Evolutionary conservation across 257 asterid species (phyloP).

Genomic region (Rauvolfia tetraphylla): DNA sequence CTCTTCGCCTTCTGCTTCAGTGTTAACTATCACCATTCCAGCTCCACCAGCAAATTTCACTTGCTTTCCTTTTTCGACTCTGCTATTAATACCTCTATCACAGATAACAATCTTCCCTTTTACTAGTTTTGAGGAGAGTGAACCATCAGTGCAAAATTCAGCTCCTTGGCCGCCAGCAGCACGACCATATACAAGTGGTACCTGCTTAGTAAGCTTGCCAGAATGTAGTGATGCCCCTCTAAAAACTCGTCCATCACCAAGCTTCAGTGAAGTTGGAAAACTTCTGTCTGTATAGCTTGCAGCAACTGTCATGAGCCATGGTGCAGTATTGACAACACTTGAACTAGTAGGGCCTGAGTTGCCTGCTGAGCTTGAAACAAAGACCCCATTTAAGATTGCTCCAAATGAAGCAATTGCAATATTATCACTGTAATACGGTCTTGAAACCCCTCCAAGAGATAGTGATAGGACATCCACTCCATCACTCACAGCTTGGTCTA

Average conservation of each 20-base stretch:
- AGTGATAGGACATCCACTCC: conserved; percentile 50
- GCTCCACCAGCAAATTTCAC: conserved; percentile 65
- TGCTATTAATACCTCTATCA: conserved; percentile 54
- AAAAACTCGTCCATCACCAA: conserved; percentile 47
- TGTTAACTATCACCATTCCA: conserved; percentile 63
- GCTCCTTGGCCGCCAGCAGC: conserved; percentile 40
- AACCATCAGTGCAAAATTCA: conserved; percentile 41
- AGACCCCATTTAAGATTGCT: conserved; percentile 51
- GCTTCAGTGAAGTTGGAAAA: conserved; percentile 42
- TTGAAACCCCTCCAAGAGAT: conserved; percentile 19
- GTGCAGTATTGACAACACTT: conserved; percentile 54
- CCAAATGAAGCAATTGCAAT: conserved; percentile 71
- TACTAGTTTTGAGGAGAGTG: conserved; percentile 37
- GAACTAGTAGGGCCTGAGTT: conserved; percentile 59
- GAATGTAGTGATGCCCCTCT: conserved; percentile 51
- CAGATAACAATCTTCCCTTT: conserved; percentile 69
- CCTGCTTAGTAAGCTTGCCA: conserved; percentile 43
- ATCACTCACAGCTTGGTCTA: conserved; percentile 60
- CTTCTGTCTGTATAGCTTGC: conserved; percentile 61
- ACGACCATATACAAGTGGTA: conserved; percentile 37
- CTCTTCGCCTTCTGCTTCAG: conserved; percentile 51
- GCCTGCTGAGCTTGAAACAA: conserved; percentile 59
- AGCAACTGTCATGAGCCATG: conserved; percentile 78
- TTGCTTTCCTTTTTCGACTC: conserved; percentile 57
- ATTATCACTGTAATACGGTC: not conserved